Evolutionary conservation across 179 eudicot genomes (phyloP).

Genomic region (Corrigiola litoralis): DNA sequence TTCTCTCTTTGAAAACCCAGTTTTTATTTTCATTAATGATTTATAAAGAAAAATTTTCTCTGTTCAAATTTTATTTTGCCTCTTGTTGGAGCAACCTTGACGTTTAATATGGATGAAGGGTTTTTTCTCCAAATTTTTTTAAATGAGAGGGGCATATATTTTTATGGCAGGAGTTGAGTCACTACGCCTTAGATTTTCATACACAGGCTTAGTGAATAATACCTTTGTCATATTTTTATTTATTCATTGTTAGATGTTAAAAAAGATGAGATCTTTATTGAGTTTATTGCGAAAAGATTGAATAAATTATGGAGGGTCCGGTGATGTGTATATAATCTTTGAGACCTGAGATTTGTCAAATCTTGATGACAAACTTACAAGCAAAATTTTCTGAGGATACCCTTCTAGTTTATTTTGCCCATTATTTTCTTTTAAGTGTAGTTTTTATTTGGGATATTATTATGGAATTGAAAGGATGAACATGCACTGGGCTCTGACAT

Average conservation of each 20-base stretch:
- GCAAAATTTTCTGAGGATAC: constrained; percentile 29
- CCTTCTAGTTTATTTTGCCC: not conserved
- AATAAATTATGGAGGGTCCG: not conserved
- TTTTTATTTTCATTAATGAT: not conserved
- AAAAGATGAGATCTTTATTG: not conserved
- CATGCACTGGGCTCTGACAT: constrained; percentile 38
- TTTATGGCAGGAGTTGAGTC: constrained; percentile 35
- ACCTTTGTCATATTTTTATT: constrained; percentile 23
- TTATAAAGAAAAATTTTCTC: not conserved
- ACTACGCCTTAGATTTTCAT: constrained; percentile 14
- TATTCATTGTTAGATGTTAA: not conserved
- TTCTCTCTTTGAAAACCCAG: no score
- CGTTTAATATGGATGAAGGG: not conserved
- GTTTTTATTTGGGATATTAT: not conserved
- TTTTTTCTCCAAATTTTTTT: constrained; percentile 13
- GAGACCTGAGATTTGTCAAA: constrained; percentile 39
- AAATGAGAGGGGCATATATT: constrained; percentile 20
- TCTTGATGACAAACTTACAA: constrained; percentile 30
- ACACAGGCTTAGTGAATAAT: constrained; percentile 26
- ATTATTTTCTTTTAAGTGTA: not conserved
- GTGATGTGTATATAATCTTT: constrained; percentile 28
- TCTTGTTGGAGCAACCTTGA: constrained; percentile 28
- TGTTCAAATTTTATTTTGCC: constrained; percentile 11
- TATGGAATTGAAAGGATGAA: constrained; percentile 22
- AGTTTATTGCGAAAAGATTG: not conserved